These are phyloP conservation scores for Tolypocladium ophioglossoides DNA, from an alignment of 2,329 filamentous ascomycete species.

Conservation along the genomic window DNA sequence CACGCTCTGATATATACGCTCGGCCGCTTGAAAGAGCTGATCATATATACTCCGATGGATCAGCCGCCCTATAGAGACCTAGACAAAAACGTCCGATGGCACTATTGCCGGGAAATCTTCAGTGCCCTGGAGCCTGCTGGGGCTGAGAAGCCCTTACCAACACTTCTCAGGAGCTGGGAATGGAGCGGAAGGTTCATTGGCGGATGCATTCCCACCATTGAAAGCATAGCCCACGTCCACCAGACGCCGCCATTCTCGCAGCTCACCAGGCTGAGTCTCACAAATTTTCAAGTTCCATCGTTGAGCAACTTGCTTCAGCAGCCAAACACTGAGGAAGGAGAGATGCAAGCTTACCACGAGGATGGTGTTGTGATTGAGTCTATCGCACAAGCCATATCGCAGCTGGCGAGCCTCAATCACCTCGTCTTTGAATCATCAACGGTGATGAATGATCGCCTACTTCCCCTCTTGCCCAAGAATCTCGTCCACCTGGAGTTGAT, in stretches of 20 bases:
- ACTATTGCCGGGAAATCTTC: slow-evolving; percentile 58
- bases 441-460: slow-evolving; percentile 54
- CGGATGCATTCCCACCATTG: slow-evolving; percentile 31
- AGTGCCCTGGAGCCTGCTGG: slow-evolving; percentile 42
- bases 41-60: slow-evolving; percentile 63
- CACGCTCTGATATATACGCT: slow-evolving; percentile 51
- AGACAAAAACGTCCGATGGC: slow-evolving; percentile 52
- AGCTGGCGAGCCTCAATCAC: slow-evolving; percentile 52
- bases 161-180: slow-evolving; percentile 42
- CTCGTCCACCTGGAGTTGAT: slow-evolving; percentile 61
- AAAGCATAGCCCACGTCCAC: slow-evolving; percentile 43
- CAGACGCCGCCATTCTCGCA: slow-evolving; percentile 41
- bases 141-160: slow-evolving; percentile 19
- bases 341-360: slow-evolving; percentile 22
- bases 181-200: slow-evolving; percentile 49
- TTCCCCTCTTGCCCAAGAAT: slow-evolving; percentile 56
- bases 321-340: slow-evolving; percentile 17
- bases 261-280: slow-evolving; percentile 46
- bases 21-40: slow-evolving; percentile 56
- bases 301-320: slow-evolving; percentile 26
- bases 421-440: slow-evolving; percentile 68
- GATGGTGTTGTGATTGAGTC: slow-evolving; percentile 31
- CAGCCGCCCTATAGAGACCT: slow-evolving; percentile 53
- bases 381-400: slow-evolving; percentile 20
- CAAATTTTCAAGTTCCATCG: slow-evolving; percentile 52